phyloP scores from a whole-genome alignment of 2,329 filamentous ascomycete species.

The Zalaria obscura region DNA sequence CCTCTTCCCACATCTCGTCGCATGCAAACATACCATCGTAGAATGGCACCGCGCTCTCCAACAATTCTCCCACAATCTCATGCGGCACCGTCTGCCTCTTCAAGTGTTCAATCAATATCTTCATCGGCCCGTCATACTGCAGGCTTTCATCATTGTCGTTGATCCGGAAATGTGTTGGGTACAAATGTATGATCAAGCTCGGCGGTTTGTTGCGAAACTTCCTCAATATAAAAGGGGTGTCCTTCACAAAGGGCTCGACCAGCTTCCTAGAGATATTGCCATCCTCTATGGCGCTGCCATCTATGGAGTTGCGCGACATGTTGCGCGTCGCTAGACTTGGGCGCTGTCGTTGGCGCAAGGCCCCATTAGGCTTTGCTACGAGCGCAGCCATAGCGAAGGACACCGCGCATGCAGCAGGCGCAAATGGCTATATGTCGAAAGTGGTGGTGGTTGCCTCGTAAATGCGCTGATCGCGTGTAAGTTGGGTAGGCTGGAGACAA shows the following conservation, averaged over 20 bases:
- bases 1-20: neutral
- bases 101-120: slow-evolving; percentile 63
- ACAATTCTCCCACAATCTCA: slow-evolving; percentile 70
- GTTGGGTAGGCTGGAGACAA: too few relatives aligned
- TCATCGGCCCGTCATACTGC: slow-evolving; percentile 85
- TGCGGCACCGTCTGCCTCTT: slow-evolving; percentile 68
- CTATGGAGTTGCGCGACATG: neutral
- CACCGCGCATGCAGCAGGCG: too few relatives aligned
- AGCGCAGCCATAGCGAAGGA: neutral
- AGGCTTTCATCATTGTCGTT: slow-evolving; percentile 91
- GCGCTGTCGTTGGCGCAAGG: neutral
- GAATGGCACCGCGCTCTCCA: slow-evolving; percentile 57
- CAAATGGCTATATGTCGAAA: too few relatives aligned
- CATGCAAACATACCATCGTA: slow-evolving; percentile 54
- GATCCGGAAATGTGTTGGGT: slow-evolving; percentile 77
- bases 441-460: too few relatives aligned
- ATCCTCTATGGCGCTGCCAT: neutral
- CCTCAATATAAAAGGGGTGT: slow-evolving; percentile 63
- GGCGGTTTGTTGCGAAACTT: slow-evolving; percentile 62
- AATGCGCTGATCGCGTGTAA: too few relatives aligned
- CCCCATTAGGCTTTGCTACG: neutral
- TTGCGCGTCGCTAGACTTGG: neutral
- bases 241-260: slow-evolving; percentile 41
- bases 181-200: slow-evolving; percentile 74
- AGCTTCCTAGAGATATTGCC: slow-evolving; percentile 10